Evolutionary conservation across 805 yeast species (phyloP).

Genomic region (Kuraishia cidri): DNA sequence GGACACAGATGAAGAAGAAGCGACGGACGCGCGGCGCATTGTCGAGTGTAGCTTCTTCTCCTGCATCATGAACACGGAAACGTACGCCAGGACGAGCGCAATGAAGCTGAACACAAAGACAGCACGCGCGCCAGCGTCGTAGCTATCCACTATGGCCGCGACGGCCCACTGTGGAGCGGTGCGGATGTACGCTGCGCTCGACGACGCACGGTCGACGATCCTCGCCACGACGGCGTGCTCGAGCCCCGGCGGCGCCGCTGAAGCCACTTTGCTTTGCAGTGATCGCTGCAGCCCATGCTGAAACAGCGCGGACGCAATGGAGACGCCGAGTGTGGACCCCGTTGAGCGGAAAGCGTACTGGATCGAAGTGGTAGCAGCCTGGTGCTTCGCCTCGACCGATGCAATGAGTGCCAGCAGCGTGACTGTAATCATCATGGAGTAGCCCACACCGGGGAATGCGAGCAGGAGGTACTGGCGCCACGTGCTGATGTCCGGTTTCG

Average conservation of each 20-base stretch:
- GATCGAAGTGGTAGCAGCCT: conserved; percentile 77
- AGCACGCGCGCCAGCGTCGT: conserved; percentile 41
- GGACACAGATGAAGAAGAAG: too few relatives aligned
- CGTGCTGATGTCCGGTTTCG: conserved; percentile 15
- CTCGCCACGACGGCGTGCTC: conserved; percentile 24
- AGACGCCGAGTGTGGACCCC: conserved; percentile 79
- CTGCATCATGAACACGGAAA: conserved; percentile 36
- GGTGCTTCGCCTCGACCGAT: conserved; percentile 55
- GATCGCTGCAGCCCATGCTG: conserved; percentile 31
- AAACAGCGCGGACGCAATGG: conserved; percentile 60
- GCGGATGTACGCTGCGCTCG: conserved; percentile 44
- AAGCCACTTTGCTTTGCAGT: conserved; percentile 14
- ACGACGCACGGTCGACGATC: conserved; percentile 44
- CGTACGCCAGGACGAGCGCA: conserved; percentile 26
- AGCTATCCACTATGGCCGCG: conserved; percentile 37
- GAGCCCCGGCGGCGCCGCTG: conserved; percentile 23
- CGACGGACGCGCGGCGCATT: too few relatives aligned
- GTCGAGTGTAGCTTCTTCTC: conserved; percentile 52
- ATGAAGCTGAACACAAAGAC: conserved; percentile 37
- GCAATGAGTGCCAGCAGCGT: conserved; percentile 66
- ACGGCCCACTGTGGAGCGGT: conserved; percentile 46
- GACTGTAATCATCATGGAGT: conserved; percentile 56
- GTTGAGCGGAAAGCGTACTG: conserved; percentile 81
- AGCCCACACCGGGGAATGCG: conserved; percentile 51
- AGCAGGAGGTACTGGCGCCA: conserved; percentile 30